Conservation (phyloP, 2,329 filamentous ascomycete species). For the Colletotrichum godetiae region DNA sequence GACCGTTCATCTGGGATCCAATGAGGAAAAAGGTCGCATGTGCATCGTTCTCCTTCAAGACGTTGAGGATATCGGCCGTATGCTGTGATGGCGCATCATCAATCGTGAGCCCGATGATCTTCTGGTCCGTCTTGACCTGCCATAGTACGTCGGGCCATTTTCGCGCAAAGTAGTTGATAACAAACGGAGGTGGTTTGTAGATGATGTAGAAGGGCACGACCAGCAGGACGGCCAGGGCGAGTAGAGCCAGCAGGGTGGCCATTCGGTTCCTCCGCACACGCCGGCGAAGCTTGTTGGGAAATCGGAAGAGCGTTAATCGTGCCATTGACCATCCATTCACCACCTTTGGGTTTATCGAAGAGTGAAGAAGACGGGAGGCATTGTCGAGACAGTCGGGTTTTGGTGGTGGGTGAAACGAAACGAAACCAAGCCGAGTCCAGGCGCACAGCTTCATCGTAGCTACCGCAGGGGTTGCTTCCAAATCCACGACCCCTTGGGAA, state of each 20-base stretch:
- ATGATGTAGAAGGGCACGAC: slow-evolving; percentile 56
- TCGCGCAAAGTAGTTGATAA: slow-evolving; percentile 77
- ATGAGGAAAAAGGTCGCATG: slow-evolving; percentile 92
- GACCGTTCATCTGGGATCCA: slow-evolving; percentile 75
- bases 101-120: slow-evolving; percentile 84
- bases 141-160: slow-evolving; percentile 85
- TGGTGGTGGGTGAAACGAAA: slow-evolving; percentile 16
- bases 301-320: slow-evolving; percentile 60
- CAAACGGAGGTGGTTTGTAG: slow-evolving; percentile 80
- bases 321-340: slow-evolving; percentile 32
- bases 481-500: neutral
- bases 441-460: slow-evolving; percentile 18
- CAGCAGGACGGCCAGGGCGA: slow-evolving; percentile 48
- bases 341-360: slow-evolving; percentile 19
- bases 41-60: slow-evolving; percentile 74
- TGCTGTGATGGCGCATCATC: slow-evolving; percentile 85
- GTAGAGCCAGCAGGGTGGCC: slow-evolving; percentile 61
- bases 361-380: neutral
- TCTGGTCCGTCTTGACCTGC: slow-evolving; percentile 68
- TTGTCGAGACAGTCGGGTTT: neutral
- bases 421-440: slow-evolving; percentile 11
- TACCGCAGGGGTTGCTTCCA: slow-evolving; percentile 19
- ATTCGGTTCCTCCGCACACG: slow-evolving; percentile 69
- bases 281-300: slow-evolving; percentile 67
- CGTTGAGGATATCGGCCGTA: slow-evolving; percentile 75